Evolutionary conservation across 768 basidiomycete genomes (phyloP), one percentile per base, ranked within the genome.

Genomic region (Boletellus emodensis): DNA sequence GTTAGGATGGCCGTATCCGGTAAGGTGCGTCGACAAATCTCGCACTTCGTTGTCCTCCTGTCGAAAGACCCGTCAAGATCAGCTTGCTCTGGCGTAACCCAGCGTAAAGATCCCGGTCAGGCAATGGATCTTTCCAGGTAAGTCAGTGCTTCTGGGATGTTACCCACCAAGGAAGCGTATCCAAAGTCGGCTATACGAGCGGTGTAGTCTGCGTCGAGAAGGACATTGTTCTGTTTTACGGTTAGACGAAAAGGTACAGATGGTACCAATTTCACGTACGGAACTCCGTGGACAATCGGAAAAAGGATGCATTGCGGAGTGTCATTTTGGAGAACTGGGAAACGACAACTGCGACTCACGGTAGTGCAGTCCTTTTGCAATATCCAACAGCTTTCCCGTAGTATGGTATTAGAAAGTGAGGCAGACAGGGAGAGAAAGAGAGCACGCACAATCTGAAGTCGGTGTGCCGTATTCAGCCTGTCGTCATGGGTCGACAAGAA

Each of bases 1-100:
- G 41, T 61, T 43, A 4, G 34, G 41, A 6, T 41, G 14, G 8
- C 51, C 30, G 15, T 35, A 40, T 20, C 18, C 60, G 2, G 60
- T 61, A 39, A 48, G 46, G 30, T n/a, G n/a, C n/a, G n/a, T n/a
- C n/a, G n/a, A n/a, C n/a, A n/a, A n/a, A n/a, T n/a, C n/a, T 20
- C 35, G 4, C 35, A 7, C 14, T 36, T 36, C 6, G 35, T 36
- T 8, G 35, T 36, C 35, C n/a, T n/a, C n/a, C 35, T n/a, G n/a
- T n/a, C n/a, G n/a, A 36, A 36, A 15, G 11, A 4, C 35, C 4
- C 5, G 5, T 36, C 14, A 15, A 3, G 12, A 6, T 14, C 6
- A 15, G 13, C 2, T 15, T 36, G 35, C 14, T 36, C 35, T 36
- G 35, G 35, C 1, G 35, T 9, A 36, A 2, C 4, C 35, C 35